Conservation (phyloP, 768 basidiomycete species). For the Xerocomus potaroensis region DNA sequence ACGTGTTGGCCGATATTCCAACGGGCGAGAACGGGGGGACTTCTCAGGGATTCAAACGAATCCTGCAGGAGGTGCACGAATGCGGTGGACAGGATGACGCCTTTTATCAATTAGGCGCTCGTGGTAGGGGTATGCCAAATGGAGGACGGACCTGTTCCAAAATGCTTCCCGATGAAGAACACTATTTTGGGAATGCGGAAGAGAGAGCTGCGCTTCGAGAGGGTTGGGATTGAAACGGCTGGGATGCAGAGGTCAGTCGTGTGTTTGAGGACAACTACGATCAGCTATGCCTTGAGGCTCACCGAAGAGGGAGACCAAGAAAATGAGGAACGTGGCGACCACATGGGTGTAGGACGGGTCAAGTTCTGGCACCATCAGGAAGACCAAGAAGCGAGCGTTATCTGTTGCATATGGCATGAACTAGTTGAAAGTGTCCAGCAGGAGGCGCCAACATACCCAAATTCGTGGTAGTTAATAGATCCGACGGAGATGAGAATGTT, state of each 20-base stretch:
- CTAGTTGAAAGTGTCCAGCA: not conserved
- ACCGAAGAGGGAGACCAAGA: constrained; percentile 65
- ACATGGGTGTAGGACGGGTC: constrained; percentile 5
- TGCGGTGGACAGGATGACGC: constrained; percentile 78
- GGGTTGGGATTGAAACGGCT: constrained; percentile 72
- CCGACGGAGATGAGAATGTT: too few species aligned
- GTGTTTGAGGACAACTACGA: not conserved
- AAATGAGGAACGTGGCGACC: constrained; percentile 39
- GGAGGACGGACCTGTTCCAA: constrained; percentile 59
- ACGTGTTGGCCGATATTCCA: constrained; percentile 56
- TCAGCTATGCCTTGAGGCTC: constrained; percentile 6
- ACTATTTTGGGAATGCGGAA: constrained; percentile 61
- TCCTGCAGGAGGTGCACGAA: constrained; percentile 81
- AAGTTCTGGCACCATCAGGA: not conserved
- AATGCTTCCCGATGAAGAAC: constrained; percentile 86
- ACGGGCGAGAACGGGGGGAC: constrained; percentile 39
- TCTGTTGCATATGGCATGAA: not conserved
- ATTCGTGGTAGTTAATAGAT: not conserved
- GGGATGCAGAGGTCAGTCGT: not conserved
- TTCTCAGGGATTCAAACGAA: constrained; percentile 57
- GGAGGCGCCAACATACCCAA: constrained; percentile 7
- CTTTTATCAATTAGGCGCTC: constrained; percentile 28
- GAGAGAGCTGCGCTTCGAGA: constrained; percentile 51
- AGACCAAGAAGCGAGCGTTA: not conserved
- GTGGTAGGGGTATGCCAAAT: not conserved